Percentiles rank a stretch among this genome's conserved stretches.
Evolutionary conservation across 768 basidiomycete species (phyloP).

Genomic region (Rhizopogon rudus): DNA sequence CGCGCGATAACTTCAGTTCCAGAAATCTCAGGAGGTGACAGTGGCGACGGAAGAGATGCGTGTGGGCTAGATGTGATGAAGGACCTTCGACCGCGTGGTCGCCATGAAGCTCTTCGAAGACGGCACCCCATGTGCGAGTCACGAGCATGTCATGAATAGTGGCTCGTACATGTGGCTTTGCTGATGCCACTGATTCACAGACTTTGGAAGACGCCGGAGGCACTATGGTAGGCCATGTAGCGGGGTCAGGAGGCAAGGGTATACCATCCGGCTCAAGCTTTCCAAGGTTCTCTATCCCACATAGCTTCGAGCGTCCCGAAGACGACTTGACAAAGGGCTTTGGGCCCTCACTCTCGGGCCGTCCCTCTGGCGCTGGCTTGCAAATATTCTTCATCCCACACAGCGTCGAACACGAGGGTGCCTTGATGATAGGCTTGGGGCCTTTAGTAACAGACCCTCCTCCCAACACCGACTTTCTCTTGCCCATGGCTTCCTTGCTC

Average conservation of each 20-base stretch:
- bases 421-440: not conserved
- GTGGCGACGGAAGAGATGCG: slow-evolving; percentile 57
- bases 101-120: slow-evolving; percentile 50
- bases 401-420: no score
- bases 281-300: not conserved
- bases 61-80: slow-evolving; percentile 57
- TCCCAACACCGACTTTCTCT: slow-evolving; percentile 1
- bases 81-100: slow-evolving; percentile 29
- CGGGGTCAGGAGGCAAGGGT: slow-evolving; percentile 5
- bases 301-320: not conserved
- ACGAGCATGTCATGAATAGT: not conserved
- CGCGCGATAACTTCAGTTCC: slow-evolving; percentile 1
- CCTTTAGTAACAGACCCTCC: not conserved
- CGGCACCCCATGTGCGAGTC: not conserved
- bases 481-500: not conserved
- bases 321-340: not conserved
- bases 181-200: not conserved
- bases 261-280: not conserved
- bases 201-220: slow-evolving; percentile 4
- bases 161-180: not conserved
- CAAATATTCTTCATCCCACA: no score
- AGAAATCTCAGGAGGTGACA: slow-evolving; percentile 53
- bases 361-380: slow-evolving; percentile 2
- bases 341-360: no score
- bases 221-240: no score